Base-by-base conservation (phyloP, 2,329 filamentous ascomycete species). In the Sphaerulina musiva region DNA sequence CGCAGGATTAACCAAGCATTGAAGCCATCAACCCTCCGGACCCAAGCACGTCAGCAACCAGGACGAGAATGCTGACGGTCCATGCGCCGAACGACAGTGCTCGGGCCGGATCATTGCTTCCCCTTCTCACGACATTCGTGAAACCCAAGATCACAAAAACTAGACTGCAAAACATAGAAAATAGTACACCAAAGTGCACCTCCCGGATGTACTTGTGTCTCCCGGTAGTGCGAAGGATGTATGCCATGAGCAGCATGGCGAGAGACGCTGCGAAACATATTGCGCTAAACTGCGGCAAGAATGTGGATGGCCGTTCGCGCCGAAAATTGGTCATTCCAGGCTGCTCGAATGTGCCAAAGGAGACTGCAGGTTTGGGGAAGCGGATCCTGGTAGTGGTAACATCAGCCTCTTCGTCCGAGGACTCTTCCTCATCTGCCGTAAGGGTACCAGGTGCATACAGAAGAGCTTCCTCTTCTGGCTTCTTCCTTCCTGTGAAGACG, bases 151-250 rank as follows among this genome's bases (percentile, higher is more conserved):
- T 80, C 0, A 81, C 81, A 62, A 83, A 83, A 56, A 83, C 77
- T 40, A 90, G 68, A 59, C 84, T 87, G 31, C 80, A 76, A 32
- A 87, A 77, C 12, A 86, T 82, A 8, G 86, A 87, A 40, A 88
- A 75, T 1, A 87, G 77, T 1, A 87, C 85, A 7, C 84, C 87
- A 0, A 80, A 81, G 63, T 91, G 86, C 3, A 92, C 87, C 68
- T 88, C 82, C n/a, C 82, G 76, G 4, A 80, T 76, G 60, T 85
- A 76, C 67, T 80, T 85, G 66, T 82, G 84, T 45, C 80, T 78
- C 7, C 86, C 87, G 1, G 87, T 87, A 11, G 76, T 72, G 32
- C 87, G 81, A 38, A 93, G 78, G 8, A 86, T 75, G 38, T 76
- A 76, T 0, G 86, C 80, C 32, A 92, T 78, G 46, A 78, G 68